Base-by-base conservation (phyloP, 805 yeast genomes). In the Blastobotrys americana region DNA sequence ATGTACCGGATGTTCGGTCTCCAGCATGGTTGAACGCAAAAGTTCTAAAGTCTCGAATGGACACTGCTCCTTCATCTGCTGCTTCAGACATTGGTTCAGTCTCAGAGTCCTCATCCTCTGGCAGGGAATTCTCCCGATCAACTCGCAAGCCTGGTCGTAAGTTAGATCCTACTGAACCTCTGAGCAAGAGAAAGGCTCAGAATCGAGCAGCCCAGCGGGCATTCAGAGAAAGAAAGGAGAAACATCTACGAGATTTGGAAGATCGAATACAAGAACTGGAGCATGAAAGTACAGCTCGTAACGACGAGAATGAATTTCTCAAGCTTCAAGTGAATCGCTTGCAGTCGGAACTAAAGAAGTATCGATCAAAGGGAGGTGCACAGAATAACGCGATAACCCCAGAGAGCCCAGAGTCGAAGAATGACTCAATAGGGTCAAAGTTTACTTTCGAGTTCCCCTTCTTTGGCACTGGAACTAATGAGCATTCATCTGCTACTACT, bases 171-270 rank as follows among this genome's bases (percentile, higher is more conserved):
- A 77, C 82, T 5, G 95, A 87, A 54, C 89, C 94, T 5, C 87
- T 83, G 60, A 80, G 78, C 57, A 90, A 86, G 70, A 73, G 98
- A 55, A 87, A 95, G 13, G 97, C 97, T 2, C 97, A 93, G 67
- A 90, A 93, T 64, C 75, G 97, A 56, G 97, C 97, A 2, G 97
- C 97, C n/a, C 98, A 93, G 66, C 72, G 97, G 44, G 97, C 97
- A 4, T 90, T 87, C 66, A 72, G 97, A 46, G 97, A 93, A 65
- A 77, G 97, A 49, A 90, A 90, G 63, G 97, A 90, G 63, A 73
- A 73, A 41, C 86, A 84, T 58, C 76, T 93, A 80, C 77, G 78
- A 58, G 95, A 87, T 52, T 71, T 90, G 49, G 96, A 89, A 60
- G 80, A 78, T 39, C 80, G 84, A 54, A 95, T 90, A 10, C 65